Evolutionary conservation across 208 protist species (phyloP), one percentile per base, ranked within the genome.

Genomic region (Crithidia expoeki): DNA sequence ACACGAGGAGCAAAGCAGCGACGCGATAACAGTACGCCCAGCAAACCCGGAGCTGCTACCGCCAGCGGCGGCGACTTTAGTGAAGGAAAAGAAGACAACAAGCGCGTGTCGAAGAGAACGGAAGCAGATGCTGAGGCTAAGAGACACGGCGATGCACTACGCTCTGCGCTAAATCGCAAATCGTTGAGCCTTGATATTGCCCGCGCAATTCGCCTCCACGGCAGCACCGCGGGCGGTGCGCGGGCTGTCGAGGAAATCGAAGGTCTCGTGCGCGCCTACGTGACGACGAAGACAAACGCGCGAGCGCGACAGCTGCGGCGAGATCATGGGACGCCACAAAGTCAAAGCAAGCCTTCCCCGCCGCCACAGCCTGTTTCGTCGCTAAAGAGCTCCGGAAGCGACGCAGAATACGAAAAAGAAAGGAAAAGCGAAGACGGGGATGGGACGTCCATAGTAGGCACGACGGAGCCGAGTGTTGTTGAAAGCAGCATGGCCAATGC

Each of bases 231-330:
- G 32, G 60, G 50, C n/a, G 80, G 80, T 12, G 21, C 34, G 30
- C 67, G 76, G 19, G 80, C 79, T 16, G 70, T 86, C 17, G 80
- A 86, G 30, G 84, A 89, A 40, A 79, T 89, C 21, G 62, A 77
- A 25, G 57, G 49, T 7, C 56, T 85, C 21, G 76, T 81, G 40
- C 53, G 67, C 33, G 69, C 36, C 1, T 75, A 64, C 58, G 40
- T 80, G 23, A 74, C 66, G 23, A 23, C 58, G 10, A 71, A 67
- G 38, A 36, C 27, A 17, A 77, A 62, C 34, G 72, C 47, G 28
- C 72, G n/a, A 19, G 57, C 53, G 16, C 53, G 46, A n/a, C 73
- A 68, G 17, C 34, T 61, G 58, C 36, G 64, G 66, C 58, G 55
- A 14, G 30, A 19, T 17, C 53, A 33, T 4, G 12, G 61, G 10